phyloP scores from a whole-genome alignment of 257 asterid genomes.

The Solanum pimpinellifolium region DNA sequence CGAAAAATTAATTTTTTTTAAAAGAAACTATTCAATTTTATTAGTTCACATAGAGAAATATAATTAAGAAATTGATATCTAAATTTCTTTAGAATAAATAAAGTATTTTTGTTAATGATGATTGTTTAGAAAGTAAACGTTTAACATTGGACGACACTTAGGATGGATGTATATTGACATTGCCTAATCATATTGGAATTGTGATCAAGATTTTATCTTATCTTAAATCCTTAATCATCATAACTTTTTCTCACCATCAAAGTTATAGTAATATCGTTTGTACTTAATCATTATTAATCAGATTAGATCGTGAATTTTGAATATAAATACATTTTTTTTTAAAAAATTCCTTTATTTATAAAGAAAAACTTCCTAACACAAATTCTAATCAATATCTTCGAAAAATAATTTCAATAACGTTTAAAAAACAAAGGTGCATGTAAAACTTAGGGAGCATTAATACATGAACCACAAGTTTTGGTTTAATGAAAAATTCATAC shows the following conservation, averaged over 20 bases:
- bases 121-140: not conserved
- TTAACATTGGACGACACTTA: not conserved
- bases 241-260: not conserved
- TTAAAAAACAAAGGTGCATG: not conserved
- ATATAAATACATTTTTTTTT: too few relatives aligned
- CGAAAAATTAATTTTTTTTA: too few relatives aligned
- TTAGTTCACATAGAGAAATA: not conserved
- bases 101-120: not conserved
- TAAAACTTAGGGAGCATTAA: not conserved
- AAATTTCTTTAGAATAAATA: not conserved
- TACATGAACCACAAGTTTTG: not conserved
- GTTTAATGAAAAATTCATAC: not conserved
- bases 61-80: too few relatives aligned
- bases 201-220: not conserved
- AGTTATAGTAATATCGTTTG: too few relatives aligned
- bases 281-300: too few relatives aligned
- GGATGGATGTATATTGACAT: not conserved
- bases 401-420: not conserved
- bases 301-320: rapidly evolving
- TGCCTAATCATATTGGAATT: not conserved
- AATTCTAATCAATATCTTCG: not conserved
- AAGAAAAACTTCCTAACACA: too few relatives aligned
- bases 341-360: too few relatives aligned
- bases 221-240: not conserved
- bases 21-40: too few relatives aligned